phyloP scores from a whole-genome alignment of 164 flowering plant genomes.

The Macadamia integrifolia region DNA sequence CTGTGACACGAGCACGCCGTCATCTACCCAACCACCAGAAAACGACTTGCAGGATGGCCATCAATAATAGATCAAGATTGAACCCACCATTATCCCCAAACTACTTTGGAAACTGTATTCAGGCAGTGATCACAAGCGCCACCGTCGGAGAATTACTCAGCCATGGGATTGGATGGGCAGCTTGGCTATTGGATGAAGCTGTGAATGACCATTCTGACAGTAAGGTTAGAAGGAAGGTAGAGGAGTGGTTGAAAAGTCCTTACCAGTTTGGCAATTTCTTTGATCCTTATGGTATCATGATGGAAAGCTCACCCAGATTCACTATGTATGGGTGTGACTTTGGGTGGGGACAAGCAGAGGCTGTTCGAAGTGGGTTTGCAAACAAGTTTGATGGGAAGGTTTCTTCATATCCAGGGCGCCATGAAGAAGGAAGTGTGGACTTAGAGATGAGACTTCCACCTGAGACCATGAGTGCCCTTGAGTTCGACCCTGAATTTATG shows the following conservation, averaged over 20 bases:
- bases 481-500: neutral
- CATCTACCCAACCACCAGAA: slow-evolving; percentile 12
- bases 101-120: no score
- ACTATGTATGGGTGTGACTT: slow-evolving; percentile 5
- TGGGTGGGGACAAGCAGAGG: no score
- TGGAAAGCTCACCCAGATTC: slow-evolving; percentile 24
- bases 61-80: slow-evolving; percentile 27
- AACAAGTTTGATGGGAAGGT: no score
- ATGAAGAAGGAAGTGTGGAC: no score
- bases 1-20: slow-evolving; percentile 35
- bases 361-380: no score
- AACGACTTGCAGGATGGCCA: slow-evolving; percentile 14
- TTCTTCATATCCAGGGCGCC: no score
- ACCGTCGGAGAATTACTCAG: slow-evolving; percentile 34
- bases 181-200: slow-evolving; percentile 6
- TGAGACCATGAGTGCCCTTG: neutral
- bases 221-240: neutral
- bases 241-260: slow-evolving; percentile 10
- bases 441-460: neutral
- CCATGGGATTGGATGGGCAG: slow-evolving; percentile 22
- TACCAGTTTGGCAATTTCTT: neutral
- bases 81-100: slow-evolving; percentile 29
- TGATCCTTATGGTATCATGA: neutral
- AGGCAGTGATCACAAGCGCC: neutral
- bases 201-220: slow-evolving; percentile 7